Base-by-base conservation (phyloP, 2,329 filamentous ascomycete species). In the Stromatinia cepivora region DNA sequence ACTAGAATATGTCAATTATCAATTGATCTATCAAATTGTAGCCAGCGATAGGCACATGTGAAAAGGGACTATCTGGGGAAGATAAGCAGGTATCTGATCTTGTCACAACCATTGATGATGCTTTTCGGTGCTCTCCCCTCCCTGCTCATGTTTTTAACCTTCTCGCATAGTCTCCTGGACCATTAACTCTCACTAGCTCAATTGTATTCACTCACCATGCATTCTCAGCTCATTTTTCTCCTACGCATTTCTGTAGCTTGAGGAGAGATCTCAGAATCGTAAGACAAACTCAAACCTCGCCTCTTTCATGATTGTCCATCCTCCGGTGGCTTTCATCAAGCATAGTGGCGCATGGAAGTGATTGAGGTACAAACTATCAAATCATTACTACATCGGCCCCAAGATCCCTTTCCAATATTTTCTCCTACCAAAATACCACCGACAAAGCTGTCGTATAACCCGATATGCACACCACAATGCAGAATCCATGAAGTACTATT, bases 401-500 rank as follows among this genome's bases (percentile, higher is more conserved):
- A 64, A 36, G 17, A 64, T 39, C 15, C 61, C 61, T 52, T 52
- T 64, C 34, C 46, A 64, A 64, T 64, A 64, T 52, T 52, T 25
- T 39, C 58, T 9, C 61, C 34, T 52, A 39, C n/a, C 11, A 52
- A 28, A 52, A 64, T 64, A 25, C 31, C 61, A 42, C 61, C 46
- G 46, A 64, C 61, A 64, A 64, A 64, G 46, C 61, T 52, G 46
- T 64, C 61, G 61, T 64, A 64, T 64, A 39, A 64, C 61, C 61
- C 61, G 61, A 64, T 52, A 64, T 64, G 61, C 61, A 64, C 61
- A 64, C 61, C 46, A 28, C 46, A 52, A 64, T 64, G 46, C 46
- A 64, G 46, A 64, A 52, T 28, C 46, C 61, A 64, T 52, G 61
- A 42, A 28, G 61, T 28, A 46, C 58, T 61, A 61, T 52, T 52